Conservation (phyloP, 495 filamentous ascomycete species). For the Bathelium albidoporum region DNA sequence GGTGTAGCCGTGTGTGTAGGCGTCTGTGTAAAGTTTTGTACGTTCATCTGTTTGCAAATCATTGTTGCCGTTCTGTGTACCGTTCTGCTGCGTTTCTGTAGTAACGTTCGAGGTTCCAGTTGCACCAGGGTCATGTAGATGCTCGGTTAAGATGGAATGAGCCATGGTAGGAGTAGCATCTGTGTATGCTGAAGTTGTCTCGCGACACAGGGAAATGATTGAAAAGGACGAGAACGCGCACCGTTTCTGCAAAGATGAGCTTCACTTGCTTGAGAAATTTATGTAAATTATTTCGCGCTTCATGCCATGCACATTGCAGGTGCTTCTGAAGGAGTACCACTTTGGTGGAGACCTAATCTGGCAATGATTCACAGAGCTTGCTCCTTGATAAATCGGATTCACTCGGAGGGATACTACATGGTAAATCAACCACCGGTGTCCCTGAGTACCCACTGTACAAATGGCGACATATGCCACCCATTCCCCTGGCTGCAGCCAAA, state of each 20-base stretch:
- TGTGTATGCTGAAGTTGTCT: neutral
- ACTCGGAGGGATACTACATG: too few relatives aligned
- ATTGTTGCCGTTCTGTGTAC: constrained; percentile 20
- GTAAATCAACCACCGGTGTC: too few relatives aligned
- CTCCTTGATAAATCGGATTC: too few relatives aligned
- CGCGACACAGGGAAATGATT: too few relatives aligned
- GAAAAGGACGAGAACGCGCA: too few relatives aligned
- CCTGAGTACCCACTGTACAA: too few relatives aligned
- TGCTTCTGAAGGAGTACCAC: neutral
- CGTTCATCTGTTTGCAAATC: constrained; percentile 7
- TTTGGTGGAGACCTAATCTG: too few relatives aligned
- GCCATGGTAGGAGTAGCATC: neutral
- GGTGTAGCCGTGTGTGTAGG: constrained; percentile 16
- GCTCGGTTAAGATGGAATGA: neutral
- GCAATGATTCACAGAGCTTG: too few relatives aligned
- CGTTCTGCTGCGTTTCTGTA: neutral
- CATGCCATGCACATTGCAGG: neutral
- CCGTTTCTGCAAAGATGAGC: too few relatives aligned
- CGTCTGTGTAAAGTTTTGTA: constrained; percentile 28
- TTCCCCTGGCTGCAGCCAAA: too few relatives aligned
- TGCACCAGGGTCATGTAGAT: neutral
- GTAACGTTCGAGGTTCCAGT: neutral
- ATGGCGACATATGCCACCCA: neutral
- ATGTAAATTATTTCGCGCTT: neutral
- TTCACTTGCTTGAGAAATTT: neutral